These are phyloP conservation scores for Nothophytophthora sp. DNA, from an alignment of 352 stramenopile genomes.

Conservation along the genomic window DNA sequence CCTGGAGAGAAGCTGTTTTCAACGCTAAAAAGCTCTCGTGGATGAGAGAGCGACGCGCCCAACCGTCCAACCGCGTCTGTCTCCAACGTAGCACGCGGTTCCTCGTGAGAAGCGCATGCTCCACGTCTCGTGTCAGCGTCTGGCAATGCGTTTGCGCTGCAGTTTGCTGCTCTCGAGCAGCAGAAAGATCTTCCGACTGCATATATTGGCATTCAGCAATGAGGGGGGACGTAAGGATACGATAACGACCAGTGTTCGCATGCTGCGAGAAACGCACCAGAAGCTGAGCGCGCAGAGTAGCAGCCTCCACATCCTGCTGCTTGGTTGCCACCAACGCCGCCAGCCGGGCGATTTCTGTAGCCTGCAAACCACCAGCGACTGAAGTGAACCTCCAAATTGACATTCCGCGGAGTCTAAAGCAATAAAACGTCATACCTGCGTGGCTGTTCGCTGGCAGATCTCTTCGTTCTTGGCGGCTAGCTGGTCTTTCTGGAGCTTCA, in stretches of 20 bases:
- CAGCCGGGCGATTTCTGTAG: slow-evolving; percentile 19
- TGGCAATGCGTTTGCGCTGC: slow-evolving; percentile 14
- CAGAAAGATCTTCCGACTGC: slow-evolving; percentile 29
- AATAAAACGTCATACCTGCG: slow-evolving; percentile 29
- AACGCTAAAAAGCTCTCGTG: slow-evolving; percentile 28
- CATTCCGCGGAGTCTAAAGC: neutral
- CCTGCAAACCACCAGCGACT: slow-evolving; percentile 3
- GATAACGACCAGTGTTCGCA: neutral
- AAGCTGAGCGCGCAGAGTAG: slow-evolving; percentile 9
- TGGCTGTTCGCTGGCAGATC: slow-evolving; percentile 2
- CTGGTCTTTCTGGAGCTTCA: slow-evolving; percentile 15
- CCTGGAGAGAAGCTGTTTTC: slow-evolving; percentile 16
- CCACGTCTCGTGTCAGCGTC: slow-evolving; percentile 16
- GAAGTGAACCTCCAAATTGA: neutral
- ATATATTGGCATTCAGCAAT: no score
- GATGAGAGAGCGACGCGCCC: slow-evolving; percentile 2
- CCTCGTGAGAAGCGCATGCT: slow-evolving; percentile 24
- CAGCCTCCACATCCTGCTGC: slow-evolving; percentile 32
- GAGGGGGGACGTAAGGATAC: no score
- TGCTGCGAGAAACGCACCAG: slow-evolving; percentile 16
- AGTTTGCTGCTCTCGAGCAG: slow-evolving; percentile 12
- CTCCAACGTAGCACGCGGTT: slow-evolving; percentile 40
- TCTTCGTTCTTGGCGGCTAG: slow-evolving; percentile 21
- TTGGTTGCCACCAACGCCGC: slow-evolving; percentile 13
- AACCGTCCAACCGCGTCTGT: slow-evolving; percentile 14